Conservation (phyloP, 345 rosid species). For the Trapa incisa region DNA sequence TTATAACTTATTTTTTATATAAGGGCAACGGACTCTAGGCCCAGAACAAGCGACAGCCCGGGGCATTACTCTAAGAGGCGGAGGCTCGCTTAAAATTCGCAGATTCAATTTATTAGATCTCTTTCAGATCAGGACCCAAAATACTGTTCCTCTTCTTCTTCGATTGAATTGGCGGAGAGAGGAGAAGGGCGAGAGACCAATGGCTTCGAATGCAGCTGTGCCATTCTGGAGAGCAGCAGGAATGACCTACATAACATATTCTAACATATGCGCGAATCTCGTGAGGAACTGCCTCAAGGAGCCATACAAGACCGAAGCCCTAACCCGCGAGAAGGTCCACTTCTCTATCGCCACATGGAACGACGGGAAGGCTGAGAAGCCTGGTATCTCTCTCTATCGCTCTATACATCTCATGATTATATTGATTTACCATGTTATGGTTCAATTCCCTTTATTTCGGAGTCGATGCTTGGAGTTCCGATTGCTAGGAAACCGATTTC, state of each 20-base stretch:
- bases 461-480: neutral
- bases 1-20: too few species aligned
- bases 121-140: neutral
- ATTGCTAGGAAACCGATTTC: neutral
- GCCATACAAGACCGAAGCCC: conserved; percentile 46
- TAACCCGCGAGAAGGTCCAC: conserved; percentile 76
- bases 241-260: conserved; percentile 69
- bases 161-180: neutral
- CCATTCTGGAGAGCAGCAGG: conserved; percentile 94
- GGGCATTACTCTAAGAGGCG: too few species aligned
- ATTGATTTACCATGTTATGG: neutral
- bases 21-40: too few species aligned
- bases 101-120: too few species aligned
- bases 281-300: conserved; percentile 77
- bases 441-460: neutral
- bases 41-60: too few species aligned
- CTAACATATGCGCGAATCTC: conserved; percentile 72
- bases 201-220: conserved; percentile 76
- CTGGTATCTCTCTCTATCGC: conserved; percentile 23
- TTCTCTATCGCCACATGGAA: conserved; percentile 57
- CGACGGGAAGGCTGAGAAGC: conserved; percentile 59
- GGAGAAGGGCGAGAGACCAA: conserved; percentile 4
- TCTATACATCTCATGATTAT: neutral
- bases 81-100: too few species aligned
- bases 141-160: neutral